Conservation (phyloP, 106 monocot genomes). For the Gastrodia elata region DNA sequence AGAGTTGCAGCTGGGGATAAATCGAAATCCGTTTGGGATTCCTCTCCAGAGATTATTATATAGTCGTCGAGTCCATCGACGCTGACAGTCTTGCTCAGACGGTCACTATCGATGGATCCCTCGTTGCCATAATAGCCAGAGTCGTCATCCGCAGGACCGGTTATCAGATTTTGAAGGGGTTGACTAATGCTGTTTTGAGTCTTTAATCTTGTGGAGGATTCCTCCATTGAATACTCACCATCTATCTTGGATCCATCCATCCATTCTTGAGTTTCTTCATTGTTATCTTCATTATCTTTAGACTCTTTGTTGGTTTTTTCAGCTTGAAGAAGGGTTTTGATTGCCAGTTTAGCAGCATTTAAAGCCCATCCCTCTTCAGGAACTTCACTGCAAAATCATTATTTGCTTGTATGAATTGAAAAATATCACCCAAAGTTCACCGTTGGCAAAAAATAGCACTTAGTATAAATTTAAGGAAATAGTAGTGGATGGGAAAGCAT, state of each 20-base stretch:
- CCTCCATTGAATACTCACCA: not conserved
- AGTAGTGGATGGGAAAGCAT: too few relatives aligned
- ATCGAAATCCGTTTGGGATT: not conserved
- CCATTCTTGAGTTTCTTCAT: not conserved
- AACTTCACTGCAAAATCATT: slow-evolving; percentile 9
- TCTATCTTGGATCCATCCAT: not conserved
- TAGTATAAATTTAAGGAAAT: too few relatives aligned
- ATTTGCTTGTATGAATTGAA: not conserved
- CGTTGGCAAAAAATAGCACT: too few relatives aligned
- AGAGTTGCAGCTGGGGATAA: not conserved
- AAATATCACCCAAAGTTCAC: too few relatives aligned
- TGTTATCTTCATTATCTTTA: not conserved
- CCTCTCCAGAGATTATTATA: not conserved
- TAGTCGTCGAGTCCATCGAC: not conserved
- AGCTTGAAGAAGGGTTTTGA: slow-evolving; percentile 3
- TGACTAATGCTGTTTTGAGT: not conserved
- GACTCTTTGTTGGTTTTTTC: not conserved
- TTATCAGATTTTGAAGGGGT: not conserved
- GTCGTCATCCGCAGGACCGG: not conserved
- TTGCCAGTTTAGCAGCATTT: slow-evolving; percentile 5
- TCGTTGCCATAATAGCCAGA: not conserved
- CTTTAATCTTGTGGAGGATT: not conserved
- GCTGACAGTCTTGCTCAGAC: not conserved
- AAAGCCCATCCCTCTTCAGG: slow-evolving; percentile 4
- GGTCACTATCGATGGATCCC: not conserved